Conservation (phyloP, 441 rosid species). For the Raphanus hybrid region DNA sequence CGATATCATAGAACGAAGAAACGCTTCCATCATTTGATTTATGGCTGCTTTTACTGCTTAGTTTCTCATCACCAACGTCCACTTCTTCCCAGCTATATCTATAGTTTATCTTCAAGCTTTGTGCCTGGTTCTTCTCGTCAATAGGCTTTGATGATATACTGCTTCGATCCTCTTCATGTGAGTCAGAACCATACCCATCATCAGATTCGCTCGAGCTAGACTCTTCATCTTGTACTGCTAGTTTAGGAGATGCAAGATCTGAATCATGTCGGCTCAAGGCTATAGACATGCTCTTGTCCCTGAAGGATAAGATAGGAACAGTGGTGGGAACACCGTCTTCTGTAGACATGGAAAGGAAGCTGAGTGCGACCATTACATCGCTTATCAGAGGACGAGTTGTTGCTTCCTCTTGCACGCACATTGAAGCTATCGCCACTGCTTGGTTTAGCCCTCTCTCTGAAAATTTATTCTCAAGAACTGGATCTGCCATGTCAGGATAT, state of each 20-base stretch:
- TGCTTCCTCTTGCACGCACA: constrained; percentile 93
- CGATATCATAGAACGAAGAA: constrained; percentile 26
- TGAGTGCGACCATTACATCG: constrained; percentile 75
- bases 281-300: constrained; percentile 42
- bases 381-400: constrained; percentile 86
- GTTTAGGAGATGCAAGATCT: not conserved
- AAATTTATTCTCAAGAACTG: constrained; percentile 51
- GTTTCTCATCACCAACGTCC: constrained; percentile 18
- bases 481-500: constrained; percentile 91
- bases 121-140: constrained; percentile 21
- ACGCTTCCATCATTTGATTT: constrained; percentile 32
- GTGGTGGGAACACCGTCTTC: constrained; percentile 43
- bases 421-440: constrained; percentile 92
- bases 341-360: constrained; percentile 61
- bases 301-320: constrained; percentile 39
- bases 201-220: constrained; percentile 10
- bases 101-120: constrained; percentile 36
- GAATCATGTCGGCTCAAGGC: constrained; percentile 41
- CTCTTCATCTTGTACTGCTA: constrained; percentile 10
- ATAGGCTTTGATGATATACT: constrained; percentile 16
- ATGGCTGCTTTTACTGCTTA: constrained; percentile 43
- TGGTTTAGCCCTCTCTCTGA: constrained; percentile 84
- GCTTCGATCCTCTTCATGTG: not conserved
- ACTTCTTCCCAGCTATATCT: constrained; percentile 37
- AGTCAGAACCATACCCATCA: constrained; percentile 17